phyloP scores from a whole-genome alignment of 2,329 filamentous ascomycete genomes.

The Fonsecaea erecta region DNA sequence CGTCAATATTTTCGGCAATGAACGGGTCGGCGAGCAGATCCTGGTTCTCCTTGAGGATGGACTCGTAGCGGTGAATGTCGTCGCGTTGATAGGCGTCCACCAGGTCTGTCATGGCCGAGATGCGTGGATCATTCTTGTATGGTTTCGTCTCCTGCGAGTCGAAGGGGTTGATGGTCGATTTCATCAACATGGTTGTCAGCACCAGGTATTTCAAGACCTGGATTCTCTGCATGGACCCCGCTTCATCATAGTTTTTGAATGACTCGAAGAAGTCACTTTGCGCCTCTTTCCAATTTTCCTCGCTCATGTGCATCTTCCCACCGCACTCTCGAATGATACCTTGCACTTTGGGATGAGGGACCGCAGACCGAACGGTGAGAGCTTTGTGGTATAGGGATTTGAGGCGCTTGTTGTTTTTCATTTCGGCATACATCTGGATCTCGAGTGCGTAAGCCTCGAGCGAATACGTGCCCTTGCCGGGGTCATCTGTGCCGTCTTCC shows the following conservation, averaged over 20 bases:
- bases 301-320: constrained; percentile 99
- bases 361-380: constrained; percentile 90
- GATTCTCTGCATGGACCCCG: constrained; percentile 91
- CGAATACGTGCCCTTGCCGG: constrained; percentile 93
- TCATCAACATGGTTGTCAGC: constrained; percentile 97
- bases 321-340: constrained; percentile 98
- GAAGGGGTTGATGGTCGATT: constrained; percentile 97
- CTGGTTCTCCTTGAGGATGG: constrained; percentile 81
- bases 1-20: constrained; percentile 98
- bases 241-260: constrained; percentile 98
- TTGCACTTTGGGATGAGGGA: constrained; percentile 98
- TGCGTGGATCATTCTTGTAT: constrained; percentile 92
- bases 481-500: constrained; percentile 85
- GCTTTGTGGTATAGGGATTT: constrained; percentile 92
- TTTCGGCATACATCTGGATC: constrained; percentile 98
- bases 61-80: constrained; percentile 89
- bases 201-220: constrained; percentile 97
- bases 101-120: constrained; percentile 94
- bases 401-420: constrained; percentile 94
- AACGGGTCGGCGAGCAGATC: constrained; percentile 91
- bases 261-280: constrained; percentile 98
- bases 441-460: constrained; percentile 95
- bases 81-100: constrained; percentile 96
- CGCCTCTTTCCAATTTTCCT: constrained; percentile 98
- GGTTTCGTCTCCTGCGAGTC: constrained; percentile 99